Base-by-base conservation (phyloP, 768 basidiomycete species). In the Amanita subjunquillea region DNA sequence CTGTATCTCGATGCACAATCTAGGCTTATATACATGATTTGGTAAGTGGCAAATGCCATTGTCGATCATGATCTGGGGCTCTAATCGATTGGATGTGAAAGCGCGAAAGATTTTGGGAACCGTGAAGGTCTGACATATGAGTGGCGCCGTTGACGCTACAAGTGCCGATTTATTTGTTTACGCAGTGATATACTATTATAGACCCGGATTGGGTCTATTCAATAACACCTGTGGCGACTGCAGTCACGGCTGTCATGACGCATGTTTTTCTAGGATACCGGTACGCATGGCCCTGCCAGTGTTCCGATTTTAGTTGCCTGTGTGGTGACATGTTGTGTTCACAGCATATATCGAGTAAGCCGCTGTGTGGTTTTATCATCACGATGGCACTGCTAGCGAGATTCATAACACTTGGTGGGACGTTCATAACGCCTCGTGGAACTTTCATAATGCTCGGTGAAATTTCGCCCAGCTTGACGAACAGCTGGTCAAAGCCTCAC, bases 51-150 rank as follows among this genome's bases (percentile, higher is more conserved):
- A 38, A 6, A 49, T 39, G 3, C 12, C 20, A 12, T 9, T 12
- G 12, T 42, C 41, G 23, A 9, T 13, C 23, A 2, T 4, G 12
- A 13, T 45, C 7, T 22, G 13, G 6, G 9, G 4, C 8, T 5
- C 36, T 39, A 42, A 43, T 36, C 22, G 23, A 25, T 9, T 34
- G 34, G 9, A 13, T 4, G 7, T 23, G 20, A 15, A 30, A 60
- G 59, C 22, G 56, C 58, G 4, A 55, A 37, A 4, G 56, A 58
- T 46, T 57, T 55, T 39, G 45, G 17, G 10, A 57, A 58, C 30
- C 55, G 56, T 6, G 48, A 27, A 1, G 41, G 43, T 23, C 50
- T 58, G 29, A 36, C 37, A 3, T 23, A 58, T 57, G 32, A n/a
- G 55, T 32, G 3, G n/a, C n/a, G n/a, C n/a, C n/a, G n/a, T n/a